A percentile compares a stretch with the other conserved stretches of the same genome.
These are phyloP conservation scores for Psilocybe subaeruginosa DNA, from an alignment of 768 basidiomycete genomes.

Conservation along the genomic window DNA sequence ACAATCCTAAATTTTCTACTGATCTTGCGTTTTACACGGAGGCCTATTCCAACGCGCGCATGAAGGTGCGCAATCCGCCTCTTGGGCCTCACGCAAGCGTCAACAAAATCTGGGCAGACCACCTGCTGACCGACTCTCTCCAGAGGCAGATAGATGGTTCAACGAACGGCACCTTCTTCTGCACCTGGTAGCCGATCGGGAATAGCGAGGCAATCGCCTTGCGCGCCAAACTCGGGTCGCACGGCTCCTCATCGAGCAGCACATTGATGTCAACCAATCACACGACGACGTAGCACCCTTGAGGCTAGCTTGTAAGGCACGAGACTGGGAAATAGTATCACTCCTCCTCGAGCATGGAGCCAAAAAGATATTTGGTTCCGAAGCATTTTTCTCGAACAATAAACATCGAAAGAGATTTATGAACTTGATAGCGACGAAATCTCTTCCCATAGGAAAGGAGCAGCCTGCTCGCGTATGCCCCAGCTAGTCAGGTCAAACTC, in stretches of 20 bases:
- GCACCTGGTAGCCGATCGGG: background rate
- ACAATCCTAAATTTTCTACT: background rate
- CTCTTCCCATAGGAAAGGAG: background rate
- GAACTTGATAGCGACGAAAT: background rate
- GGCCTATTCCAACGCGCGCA: background rate
- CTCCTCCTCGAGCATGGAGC: conserved; percentile 3
- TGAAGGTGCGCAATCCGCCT: background rate
- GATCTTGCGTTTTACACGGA: background rate
- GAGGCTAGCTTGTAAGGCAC: background rate
- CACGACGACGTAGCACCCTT: background rate
- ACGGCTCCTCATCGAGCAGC: background rate
- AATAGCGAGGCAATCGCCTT: background rate
- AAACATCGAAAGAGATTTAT: background rate
- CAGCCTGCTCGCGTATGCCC: background rate
- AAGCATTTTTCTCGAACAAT: background rate
- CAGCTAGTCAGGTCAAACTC: background rate
- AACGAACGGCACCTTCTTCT: background rate
- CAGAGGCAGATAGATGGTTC: background rate
- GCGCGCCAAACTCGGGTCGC: background rate
- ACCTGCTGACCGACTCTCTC: background rate
- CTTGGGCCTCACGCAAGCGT: background rate
- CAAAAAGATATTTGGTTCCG: background rate
- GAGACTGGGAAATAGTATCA: background rate
- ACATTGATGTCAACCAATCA: background rate
- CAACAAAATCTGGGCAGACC: background rate